phyloP scores from a whole-genome alignment of 2,329 filamentous ascomycete species.

The Paraphoma sp. region DNA sequence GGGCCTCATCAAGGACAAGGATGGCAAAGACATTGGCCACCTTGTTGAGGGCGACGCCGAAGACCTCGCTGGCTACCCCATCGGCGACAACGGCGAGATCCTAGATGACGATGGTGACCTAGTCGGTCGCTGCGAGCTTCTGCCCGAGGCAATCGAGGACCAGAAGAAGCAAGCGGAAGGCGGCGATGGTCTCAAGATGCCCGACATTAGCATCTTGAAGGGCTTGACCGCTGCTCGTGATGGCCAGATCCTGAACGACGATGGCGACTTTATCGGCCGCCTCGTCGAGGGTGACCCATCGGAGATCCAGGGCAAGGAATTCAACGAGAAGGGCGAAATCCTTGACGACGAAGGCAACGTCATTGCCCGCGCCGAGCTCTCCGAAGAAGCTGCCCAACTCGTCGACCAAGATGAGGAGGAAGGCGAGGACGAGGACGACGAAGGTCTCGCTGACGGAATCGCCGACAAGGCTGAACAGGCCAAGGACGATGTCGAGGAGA shows the following conservation, averaged over 20 bases:
- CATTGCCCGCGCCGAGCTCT: slow-evolving; percentile 59
- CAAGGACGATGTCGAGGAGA: slow-evolving; percentile 26
- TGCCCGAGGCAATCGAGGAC: slow-evolving; percentile 53
- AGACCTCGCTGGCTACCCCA: slow-evolving; percentile 59
- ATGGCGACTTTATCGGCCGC: slow-evolving; percentile 58
- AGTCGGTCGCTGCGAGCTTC: slow-evolving; percentile 60
- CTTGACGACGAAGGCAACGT: slow-evolving; percentile 62
- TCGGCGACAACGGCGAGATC: slow-evolving; percentile 62
- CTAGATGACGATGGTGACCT: slow-evolving; percentile 62
- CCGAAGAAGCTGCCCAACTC: slow-evolving; percentile 53
- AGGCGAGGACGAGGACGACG: slow-evolving; percentile 34
- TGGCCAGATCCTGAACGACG: slow-evolving; percentile 58
- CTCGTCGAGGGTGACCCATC: slow-evolving; percentile 57
- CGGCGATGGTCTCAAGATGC: slow-evolving; percentile 48
- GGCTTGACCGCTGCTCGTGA: slow-evolving; percentile 55
- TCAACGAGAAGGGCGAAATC: slow-evolving; percentile 62
- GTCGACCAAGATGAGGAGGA: slow-evolving; percentile 43
- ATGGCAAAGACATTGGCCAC: slow-evolving; percentile 57
- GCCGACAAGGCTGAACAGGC: slow-evolving; percentile 29
- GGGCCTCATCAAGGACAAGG: slow-evolving; percentile 59
- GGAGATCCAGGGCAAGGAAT: slow-evolving; percentile 55
- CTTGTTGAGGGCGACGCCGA: slow-evolving; percentile 61
- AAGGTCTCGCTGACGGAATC: slow-evolving; percentile 29
- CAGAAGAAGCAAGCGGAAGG: slow-evolving; percentile 49
- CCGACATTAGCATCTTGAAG: slow-evolving; percentile 55